Evolutionary conservation across 768 basidiomycete species (phyloP), one percentile per base, ranked within the genome.

Genomic region (Neoboletus brunneissimus): DNA sequence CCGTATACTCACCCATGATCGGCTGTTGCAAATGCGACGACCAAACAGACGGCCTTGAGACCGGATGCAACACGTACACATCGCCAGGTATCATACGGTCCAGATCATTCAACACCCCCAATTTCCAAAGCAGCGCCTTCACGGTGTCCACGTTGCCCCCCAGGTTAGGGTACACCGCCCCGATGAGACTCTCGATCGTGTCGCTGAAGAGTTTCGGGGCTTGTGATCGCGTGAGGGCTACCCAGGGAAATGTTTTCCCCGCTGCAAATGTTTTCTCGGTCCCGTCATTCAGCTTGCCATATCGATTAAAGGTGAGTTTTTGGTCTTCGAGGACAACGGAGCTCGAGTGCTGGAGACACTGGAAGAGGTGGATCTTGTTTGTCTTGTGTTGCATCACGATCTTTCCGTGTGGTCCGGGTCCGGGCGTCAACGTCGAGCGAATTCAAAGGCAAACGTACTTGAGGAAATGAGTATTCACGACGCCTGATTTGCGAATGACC

Each of bases 181-280:
- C 89, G 34, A 91, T 76, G 29, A 89, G 60, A 61, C 86, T 87
- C 72, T 91, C 89, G 23, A 91, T 69, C 71, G 90, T 87, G 70
- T 91, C 89, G 64, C 88, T 89, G 64, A 90, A 76, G 65, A 90
- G 82, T 64, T 91, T 91, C 4, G 88, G 85, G 0, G 89, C 86
- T 66, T 91, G 89, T 25, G 91, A 73, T 18, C 81, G 79, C n/a
- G 85, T 85, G 46, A 91, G 75, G 12, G 83, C 78, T 1, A 86
- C 87, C 89, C 89, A 91, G 0, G 88, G 64, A 85, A 91, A 32
- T 90, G 60, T 1, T n/a, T n/a, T n/a, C n/a, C n/a, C n/a, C n/a
- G n/a, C n/a, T n/a, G n/a, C n/a, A n/a, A n/a, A n/a, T n/a, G 77
- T 76, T 0, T 68, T 68, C 32, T 80, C 77, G 55, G 91, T 85